Base-by-base conservation (phyloP, 2,329 filamentous ascomycete species). In the Aureobasidium sp. region DNA sequence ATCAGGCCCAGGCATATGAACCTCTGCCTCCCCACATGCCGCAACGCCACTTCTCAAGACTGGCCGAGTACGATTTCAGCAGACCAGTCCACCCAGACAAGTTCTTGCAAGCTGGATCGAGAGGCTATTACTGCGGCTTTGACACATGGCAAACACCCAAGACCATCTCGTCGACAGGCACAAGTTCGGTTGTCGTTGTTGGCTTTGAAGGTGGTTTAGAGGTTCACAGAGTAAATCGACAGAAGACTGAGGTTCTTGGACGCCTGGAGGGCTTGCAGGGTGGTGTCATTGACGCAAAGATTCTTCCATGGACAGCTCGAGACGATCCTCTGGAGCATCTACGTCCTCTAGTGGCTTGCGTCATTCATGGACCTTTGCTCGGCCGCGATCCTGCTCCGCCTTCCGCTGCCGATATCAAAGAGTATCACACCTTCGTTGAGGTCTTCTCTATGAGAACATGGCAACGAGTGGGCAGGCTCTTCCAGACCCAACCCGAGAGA, bases 351-450 rank as follows among this genome's bases (percentile, higher is more conserved):
- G 81, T 97, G 51, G 91, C 86, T 48, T 81, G 96, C 21, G 84
- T 91, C 16, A 71, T 96, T 4, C 91, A 96, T 73, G 91, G 91
- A 0, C 90, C 90, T 0, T 81, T 86, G 27, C 66, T 86, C 42
- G 82, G 63, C 4, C 54, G 59, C 4, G 71, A 71, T 50, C 71
- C 69, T 39, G 75, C 76, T 44, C 71, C 70, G 9, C 70, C 69
- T 5, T 64, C 67, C 3, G 63, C 68, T 21, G 65, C 65, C 25
- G 25, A 25, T 5, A 78, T 86, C 62, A 82, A 84, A 55, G 81
- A 81, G 50, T 95, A 93, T 69, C 91, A 96, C 73, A 97, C 92
- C 0, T 87, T 88, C 0, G 90, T 96, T 6, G 91, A 97, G 67
- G 79, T 97, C 0, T 96, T 93, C 73, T 97, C 92, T 0, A 77